phyloP scores from a whole-genome alignment of 129 eudicot species.

The carrot (Daucus carota) region DNA sequence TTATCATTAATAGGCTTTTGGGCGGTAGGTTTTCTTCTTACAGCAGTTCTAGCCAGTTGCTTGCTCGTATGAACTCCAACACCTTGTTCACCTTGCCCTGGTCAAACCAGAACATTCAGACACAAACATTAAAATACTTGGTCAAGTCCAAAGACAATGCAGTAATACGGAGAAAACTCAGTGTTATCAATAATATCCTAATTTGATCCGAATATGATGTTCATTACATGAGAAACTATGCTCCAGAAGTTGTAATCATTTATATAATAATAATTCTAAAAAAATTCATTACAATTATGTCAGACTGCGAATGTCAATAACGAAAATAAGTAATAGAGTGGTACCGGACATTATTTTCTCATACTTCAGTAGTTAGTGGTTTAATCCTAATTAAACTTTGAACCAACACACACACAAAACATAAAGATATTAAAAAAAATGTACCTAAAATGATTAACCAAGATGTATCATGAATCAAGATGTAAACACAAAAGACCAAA shows the following conservation, averaged over 20 bases:
- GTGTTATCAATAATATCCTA: background rate
- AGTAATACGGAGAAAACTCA: background rate
- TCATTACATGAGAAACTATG: background rate
- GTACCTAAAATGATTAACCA: background rate
- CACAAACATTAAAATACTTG: background rate
- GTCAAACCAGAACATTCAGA: constrained; percentile 8
- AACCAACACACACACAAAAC: background rate
- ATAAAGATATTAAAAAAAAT: too few relatives aligned
- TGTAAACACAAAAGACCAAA: too few relatives aligned
- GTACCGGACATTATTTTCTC: background rate
- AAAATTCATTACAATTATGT: background rate
- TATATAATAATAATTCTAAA: background rate
- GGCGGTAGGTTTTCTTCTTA: constrained; percentile 19
- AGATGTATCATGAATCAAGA: too few relatives aligned
- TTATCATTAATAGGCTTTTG: constrained; percentile 31
- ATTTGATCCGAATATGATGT: background rate
- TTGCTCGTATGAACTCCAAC: constrained; percentile 40
- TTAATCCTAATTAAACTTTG: background rate
- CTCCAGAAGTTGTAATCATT: background rate
- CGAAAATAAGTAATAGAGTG: background rate
- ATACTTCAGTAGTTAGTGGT: too few relatives aligned
- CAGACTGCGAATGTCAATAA: background rate
- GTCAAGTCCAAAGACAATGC: background rate
- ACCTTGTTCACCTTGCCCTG: constrained; percentile 53
- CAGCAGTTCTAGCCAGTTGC: constrained; percentile 29